Conservation (phyloP, 164 flowering plant species). For the Protea cynaroides region DNA sequence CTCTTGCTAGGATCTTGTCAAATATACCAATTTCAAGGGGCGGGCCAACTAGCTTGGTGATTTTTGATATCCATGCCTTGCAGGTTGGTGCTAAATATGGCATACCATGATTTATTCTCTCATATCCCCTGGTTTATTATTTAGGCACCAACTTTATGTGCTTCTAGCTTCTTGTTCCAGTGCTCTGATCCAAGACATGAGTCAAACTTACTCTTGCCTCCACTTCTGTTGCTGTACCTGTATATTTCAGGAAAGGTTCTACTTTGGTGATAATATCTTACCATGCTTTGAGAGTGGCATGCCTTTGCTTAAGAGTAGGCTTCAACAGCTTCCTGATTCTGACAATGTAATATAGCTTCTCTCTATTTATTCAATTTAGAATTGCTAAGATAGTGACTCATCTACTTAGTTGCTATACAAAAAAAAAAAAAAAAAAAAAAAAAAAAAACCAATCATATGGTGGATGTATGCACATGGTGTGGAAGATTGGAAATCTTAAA, state of each 20-base stretch:
- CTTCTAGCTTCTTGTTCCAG: not conserved
- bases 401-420: not conserved
- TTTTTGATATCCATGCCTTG: slow-evolving; percentile 94
- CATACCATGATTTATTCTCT: not conserved
- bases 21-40: slow-evolving; percentile 86
- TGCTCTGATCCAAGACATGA: not conserved
- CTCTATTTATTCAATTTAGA: not conserved
- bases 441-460: no score
- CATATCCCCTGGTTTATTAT: not conserved
- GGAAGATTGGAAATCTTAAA: not conserved
- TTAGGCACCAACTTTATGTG: not conserved
- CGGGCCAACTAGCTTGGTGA: slow-evolving; percentile 93
- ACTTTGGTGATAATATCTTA: slow-evolving; percentile 89
- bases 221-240: not conserved
- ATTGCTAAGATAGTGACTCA: not conserved
- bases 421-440: no score
- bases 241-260: slow-evolving; percentile 80
- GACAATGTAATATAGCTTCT: slow-evolving; percentile 59
- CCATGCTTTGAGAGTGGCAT: slow-evolving; percentile 99
- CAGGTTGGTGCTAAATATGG: slow-evolving; percentile 56
- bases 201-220: not conserved
- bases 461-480: no score
- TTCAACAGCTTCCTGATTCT: slow-evolving; percentile 92
- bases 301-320: slow-evolving; percentile 84
- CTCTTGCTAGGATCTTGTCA: slow-evolving; percentile 88